Conservation (phyloP, 495 filamentous ascomycete genomes). For the Alectoria sarmentosa region DNA sequence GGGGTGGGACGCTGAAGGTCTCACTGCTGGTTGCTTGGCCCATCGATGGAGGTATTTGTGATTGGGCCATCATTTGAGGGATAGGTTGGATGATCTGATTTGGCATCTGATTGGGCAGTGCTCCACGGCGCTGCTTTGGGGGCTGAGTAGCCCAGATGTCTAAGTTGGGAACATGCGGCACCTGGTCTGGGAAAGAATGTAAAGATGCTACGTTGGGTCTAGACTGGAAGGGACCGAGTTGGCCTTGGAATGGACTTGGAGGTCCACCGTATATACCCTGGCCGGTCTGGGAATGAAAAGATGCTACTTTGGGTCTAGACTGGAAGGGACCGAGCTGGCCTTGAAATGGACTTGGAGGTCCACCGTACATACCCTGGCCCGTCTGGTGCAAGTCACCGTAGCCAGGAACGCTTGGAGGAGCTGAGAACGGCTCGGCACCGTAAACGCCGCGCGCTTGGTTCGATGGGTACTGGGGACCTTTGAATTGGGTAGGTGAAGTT, state of each 20-base stretch:
- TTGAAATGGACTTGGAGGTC: background rate
- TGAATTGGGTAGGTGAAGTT: background rate
- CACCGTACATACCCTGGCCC: conserved; percentile 3
- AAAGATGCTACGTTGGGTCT: too few species aligned
- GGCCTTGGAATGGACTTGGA: background rate
- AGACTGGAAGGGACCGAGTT: background rate
- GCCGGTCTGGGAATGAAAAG: background rate
- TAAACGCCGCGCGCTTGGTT: background rate
- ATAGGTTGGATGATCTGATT: background rate
- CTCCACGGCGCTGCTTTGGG: background rate
- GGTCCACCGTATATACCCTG: conserved; percentile 1
- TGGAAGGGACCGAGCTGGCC: background rate
- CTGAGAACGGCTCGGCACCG: background rate
- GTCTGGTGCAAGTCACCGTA: background rate
- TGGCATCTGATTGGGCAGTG: background rate
- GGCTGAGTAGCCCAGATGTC: background rate
- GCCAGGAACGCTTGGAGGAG: background rate
- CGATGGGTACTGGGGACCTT: background rate
- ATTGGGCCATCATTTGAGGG: background rate
- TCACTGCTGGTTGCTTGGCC: background rate
- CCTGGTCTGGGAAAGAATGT: background rate
- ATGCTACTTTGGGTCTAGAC: background rate
- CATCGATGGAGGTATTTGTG: background rate
- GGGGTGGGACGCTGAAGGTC: background rate
- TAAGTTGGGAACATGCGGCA: background rate